Base-by-base conservation (phyloP, 228 moss, liverwort and hornwort genomes). In the Sphagnum magellanicum region DNA sequence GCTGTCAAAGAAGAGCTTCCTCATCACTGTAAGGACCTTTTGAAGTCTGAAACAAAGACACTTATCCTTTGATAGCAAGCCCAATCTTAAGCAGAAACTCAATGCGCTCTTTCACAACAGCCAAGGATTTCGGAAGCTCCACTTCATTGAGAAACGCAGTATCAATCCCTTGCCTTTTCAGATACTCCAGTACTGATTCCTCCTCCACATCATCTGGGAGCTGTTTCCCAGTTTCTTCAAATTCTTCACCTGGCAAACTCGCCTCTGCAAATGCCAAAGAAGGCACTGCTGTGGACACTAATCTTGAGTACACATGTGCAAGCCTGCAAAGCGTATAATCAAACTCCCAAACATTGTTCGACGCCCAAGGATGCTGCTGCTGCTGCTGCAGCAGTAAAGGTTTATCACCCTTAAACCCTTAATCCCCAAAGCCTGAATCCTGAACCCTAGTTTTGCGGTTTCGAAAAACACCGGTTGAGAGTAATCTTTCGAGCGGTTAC, bases 81-180 rank as follows among this genome's bases (percentile, higher is more conserved):
- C 83, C 83, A 32, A 83, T 83, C 74, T 83, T 79, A 61, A 51
- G 79, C 66, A 83, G n/a, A 17, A 83, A 83, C 10, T 65, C 63
- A 17, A 83, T 62, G 79, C 83, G 76, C 60, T 83, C 83, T 62
- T 48, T 63, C 79, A 83, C 78, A 52, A 83, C 59, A 16, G 55
- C 50, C 65, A 83, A 79, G 8, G 83, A 83, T 4, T 79, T 76
- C 5, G 83, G 83, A 72, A 83, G 83, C 55, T 63, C 74, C n/a
- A 83, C 79, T 9, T 61, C 48, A 71, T 83, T 79, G 16, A 83
- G 76, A 71, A 79, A 79, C 6, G 61, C 10, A 5, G 71, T 79
- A 6, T 74, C 79, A 55, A 83, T 74, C 14, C 61, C 60, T 55
- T 83, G 55, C 50, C 73, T 64, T 53, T 74, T 67, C 59, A 83